Percentiles rank a stretch among this genome's conserved stretches.
These are phyloP conservation scores for Lodderomyces beijingensis DNA, from an alignment of 1,139 yeast species.

Conservation along the genomic window DNA sequence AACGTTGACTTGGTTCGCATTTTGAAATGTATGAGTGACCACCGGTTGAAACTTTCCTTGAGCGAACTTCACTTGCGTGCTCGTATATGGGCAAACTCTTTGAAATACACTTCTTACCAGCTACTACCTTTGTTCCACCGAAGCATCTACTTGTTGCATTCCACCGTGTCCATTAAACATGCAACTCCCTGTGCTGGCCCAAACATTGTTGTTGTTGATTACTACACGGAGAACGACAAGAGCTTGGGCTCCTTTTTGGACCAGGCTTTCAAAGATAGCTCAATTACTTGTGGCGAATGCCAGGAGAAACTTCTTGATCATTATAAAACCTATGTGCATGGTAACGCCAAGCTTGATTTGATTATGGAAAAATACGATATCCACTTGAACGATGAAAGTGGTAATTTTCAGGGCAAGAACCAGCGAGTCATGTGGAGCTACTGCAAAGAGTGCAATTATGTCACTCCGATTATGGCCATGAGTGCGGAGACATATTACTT, in stretches of 20 bases:
- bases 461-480: constrained; percentile 82
- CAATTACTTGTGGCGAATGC: constrained; percentile 74
- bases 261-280: constrained; percentile 66
- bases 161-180: constrained; percentile 77
- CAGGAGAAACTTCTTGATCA: constrained; percentile 70
- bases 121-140: constrained; percentile 61
- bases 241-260: constrained; percentile 88
- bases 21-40: constrained; percentile 31
- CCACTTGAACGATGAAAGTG: neutral
- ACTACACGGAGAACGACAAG: constrained; percentile 86
- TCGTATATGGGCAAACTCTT: constrained; percentile 38
- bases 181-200: constrained; percentile 96
- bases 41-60: constrained; percentile 24
- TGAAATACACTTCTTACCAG: constrained; percentile 37
- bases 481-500: constrained; percentile 85
- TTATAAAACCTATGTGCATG: constrained; percentile 85
- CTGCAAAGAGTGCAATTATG: constrained; percentile 72
- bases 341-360: constrained; percentile 76
- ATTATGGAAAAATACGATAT: constrained; percentile 56
- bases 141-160: constrained; percentile 69
- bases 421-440: constrained; percentile 85
- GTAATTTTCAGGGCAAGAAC: constrained; percentile 29
- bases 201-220: constrained; percentile 73
- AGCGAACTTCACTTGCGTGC: constrained; percentile 30
- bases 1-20: constrained; percentile 36